Evolutionary conservation across 176 grass and related monocot species (phyloP), one percentile per base, ranked within the genome.

Genomic region (Phoenix dactylifera): DNA sequence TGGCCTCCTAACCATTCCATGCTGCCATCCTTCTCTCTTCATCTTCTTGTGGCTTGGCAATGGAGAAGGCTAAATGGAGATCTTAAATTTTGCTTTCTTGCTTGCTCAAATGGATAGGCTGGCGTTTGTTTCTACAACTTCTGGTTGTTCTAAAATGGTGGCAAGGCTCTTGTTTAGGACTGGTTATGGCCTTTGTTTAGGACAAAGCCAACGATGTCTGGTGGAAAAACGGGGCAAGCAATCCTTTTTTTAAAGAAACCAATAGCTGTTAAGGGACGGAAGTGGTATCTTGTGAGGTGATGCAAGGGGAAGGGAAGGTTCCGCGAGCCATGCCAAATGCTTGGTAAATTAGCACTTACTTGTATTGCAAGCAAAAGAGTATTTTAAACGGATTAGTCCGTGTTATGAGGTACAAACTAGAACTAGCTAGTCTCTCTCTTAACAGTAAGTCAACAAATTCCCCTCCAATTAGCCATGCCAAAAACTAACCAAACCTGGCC

Each of bases 11-110:
- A 74, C 74, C 15, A 62, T 74, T 53, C 83, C 88, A 66, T 83
- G 85, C 79, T 95, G 85, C 67, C 73, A 77, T 4, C 89, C 89
- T 22, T 89, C 89, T 72, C 89, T 89, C 89, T 89, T 89, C 89
- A 95, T 95, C 52, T 49, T 53, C 44, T 16, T 56, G 17, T 63
- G 18, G 18, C 14, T 0, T 10, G 10, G 17, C 16, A 22, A 17
- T 29, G 24, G 20, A 18, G 57, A 59, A 64, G 35, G 1, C 6
- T 9, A 44, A 44, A 10, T 44, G 35, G 35, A 44, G 35, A 44
- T 44, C 35, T 44, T 44, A 44, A 44, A 44, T 44, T 44, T 44
- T 44, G 35, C 2, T 44, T 44, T 44, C 35, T 9, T 12, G 12
- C 9, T 44, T 12, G 3, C 35, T 12, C 9, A 14, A 44, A 12